phyloP scores from a whole-genome alignment of 73 alveolate genomes.

The Paraurostyla sp. region DNA sequence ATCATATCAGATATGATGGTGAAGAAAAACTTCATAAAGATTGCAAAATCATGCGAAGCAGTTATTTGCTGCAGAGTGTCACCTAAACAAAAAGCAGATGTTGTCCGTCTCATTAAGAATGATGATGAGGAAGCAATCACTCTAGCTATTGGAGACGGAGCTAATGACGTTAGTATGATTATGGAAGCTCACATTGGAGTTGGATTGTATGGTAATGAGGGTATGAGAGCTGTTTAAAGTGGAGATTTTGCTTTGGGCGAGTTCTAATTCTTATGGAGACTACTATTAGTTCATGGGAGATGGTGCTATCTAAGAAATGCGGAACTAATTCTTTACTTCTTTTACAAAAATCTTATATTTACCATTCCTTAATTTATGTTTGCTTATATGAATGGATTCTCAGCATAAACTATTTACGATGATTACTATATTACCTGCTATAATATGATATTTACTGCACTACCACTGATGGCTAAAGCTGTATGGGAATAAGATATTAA shows the following conservation, averaged over 20 bases:
- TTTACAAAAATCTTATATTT: constrained; percentile 95
- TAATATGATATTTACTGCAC: constrained; percentile 96
- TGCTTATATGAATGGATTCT: constrained; percentile 79
- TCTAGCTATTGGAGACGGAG: constrained; percentile 99
- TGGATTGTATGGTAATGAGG: constrained; percentile 98
- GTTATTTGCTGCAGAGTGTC: constrained; percentile 97
- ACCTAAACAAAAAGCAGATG: constrained; percentile 95
- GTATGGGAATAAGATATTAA: constrained; percentile 93
- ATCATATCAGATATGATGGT: constrained; percentile 63
- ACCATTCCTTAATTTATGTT: constrained; percentile 89
- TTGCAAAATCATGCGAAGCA: constrained; percentile 90
- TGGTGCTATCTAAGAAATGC: constrained; percentile 89
- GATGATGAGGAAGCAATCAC: constrained; percentile 83
- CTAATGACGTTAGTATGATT: constrained; percentile 99
- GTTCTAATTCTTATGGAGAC: constrained; percentile 92
- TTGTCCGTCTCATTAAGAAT: constrained; percentile 88
- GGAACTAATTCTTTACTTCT: constrained; percentile 94
- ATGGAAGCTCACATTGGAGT: constrained; percentile 98
- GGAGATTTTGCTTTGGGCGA: constrained; percentile 97
- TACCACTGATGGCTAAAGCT: constrained; percentile 93
- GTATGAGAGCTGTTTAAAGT: constrained; percentile 97
- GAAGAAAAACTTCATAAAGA: constrained; percentile 61
- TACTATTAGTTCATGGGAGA: constrained; percentile 96
- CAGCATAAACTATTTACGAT: constrained; percentile 75
- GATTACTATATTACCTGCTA: constrained; percentile 93